phyloP scores from a whole-genome alignment of 1,284 basidiomycete species.

The Exsudoporus floridanus region DNA sequence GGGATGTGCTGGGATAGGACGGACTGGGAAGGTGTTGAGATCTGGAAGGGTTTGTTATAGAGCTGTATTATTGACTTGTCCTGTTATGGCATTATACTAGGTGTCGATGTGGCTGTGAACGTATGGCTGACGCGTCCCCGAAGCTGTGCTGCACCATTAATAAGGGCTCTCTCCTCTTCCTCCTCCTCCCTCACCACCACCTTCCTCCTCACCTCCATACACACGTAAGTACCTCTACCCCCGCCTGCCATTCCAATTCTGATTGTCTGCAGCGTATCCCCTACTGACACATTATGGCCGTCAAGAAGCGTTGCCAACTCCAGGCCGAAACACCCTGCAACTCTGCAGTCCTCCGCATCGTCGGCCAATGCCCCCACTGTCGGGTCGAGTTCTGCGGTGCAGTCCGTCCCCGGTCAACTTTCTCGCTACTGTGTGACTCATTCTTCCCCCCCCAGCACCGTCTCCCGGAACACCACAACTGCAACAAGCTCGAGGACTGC shows the following conservation, averaged over 20 bases:
- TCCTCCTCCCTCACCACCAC: constrained; percentile 1
- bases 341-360: constrained; percentile 74
- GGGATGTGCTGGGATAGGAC: constrained; percentile 58
- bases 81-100: no score
- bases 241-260: neutral
- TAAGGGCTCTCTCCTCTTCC: constrained; percentile 19
- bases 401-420: constrained; percentile 48
- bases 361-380: constrained; percentile 81
- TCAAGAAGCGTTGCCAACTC: constrained; percentile 83
- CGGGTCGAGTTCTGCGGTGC: constrained; percentile 70
- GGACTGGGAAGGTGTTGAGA: constrained; percentile 76
- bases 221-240: neutral
- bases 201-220: neutral
- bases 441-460: constrained; percentile 58
- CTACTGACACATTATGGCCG: constrained; percentile 51
- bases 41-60: constrained; percentile 49
- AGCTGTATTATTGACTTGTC: neutral
- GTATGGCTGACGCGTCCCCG: constrained; percentile 34
- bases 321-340: constrained; percentile 68
- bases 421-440: constrained; percentile 18
- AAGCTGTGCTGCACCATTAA: constrained; percentile 31
- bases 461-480: constrained; percentile 78
- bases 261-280: constrained; percentile 1
- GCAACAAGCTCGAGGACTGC: constrained; percentile 77
- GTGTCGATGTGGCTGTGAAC: constrained; percentile 23